Conservation (phyloP, 768 basidiomycete genomes). For the Lactarius quietus region DNA sequence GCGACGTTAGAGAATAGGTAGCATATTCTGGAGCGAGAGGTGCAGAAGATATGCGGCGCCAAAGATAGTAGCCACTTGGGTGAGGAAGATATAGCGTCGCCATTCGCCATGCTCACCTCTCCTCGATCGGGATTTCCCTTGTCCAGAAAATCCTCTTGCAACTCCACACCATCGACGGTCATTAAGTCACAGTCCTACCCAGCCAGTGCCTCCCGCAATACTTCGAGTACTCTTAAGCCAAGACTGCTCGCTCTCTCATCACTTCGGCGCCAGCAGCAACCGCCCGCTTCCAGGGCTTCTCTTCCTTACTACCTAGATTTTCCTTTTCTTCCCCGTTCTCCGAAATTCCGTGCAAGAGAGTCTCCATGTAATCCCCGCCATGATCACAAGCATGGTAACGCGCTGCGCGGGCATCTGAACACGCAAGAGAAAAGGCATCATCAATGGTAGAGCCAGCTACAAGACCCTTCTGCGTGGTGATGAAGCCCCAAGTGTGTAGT, state of each 20-base stretch:
- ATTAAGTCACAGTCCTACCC: conserved; percentile 49
- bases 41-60: conserved; percentile 43
- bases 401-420: conserved; percentile 85
- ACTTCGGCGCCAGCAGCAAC: conserved; percentile 66
- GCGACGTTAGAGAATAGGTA: conserved; percentile 57
- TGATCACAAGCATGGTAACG: conserved; percentile 71
- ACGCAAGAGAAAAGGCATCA: conserved; percentile 73
- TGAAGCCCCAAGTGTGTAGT: conserved; percentile 87
- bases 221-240: conserved; percentile 63
- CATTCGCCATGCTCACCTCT: conserved; percentile 28
- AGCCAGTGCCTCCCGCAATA: conserved; percentile 70
- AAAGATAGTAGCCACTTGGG: conserved; percentile 44
- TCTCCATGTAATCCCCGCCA: conserved; percentile 53
- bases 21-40: conserved; percentile 51
- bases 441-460: conserved; percentile 88
- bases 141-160: conserved; percentile 31
- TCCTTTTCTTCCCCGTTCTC: conserved; percentile 33
- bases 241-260: conserved; percentile 58
- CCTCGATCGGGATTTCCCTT: conserved; percentile 28
- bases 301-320: conserved; percentile 37
- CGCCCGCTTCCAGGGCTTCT: conserved; percentile 54
- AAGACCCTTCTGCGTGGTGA: conserved; percentile 78
- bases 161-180: conserved; percentile 45
- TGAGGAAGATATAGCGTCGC: conserved; percentile 41
- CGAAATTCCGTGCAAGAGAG: conserved; percentile 28